Evolutionary conservation across 148 eudicot genomes (phyloP).

Genomic region (Persicaria tinctoria): DNA sequence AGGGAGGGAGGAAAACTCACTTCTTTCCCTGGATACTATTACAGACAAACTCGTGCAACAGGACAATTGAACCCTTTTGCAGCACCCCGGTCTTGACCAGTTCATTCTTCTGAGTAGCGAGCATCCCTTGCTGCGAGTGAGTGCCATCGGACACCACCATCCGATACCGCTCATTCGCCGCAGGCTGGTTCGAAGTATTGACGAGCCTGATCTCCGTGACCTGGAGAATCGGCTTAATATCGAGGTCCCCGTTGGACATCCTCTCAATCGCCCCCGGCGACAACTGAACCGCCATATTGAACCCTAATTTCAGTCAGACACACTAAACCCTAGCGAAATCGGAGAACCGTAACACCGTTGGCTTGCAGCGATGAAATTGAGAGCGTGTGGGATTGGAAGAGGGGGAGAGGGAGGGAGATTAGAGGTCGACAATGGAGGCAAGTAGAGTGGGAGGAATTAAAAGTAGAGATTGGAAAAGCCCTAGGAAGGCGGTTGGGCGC

Average conservation of each 20-base stretch:
- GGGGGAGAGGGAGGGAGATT: background rate
- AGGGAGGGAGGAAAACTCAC: constrained; percentile 23
- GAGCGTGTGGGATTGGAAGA: background rate
- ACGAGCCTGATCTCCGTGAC: constrained; percentile 44
- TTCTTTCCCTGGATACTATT: constrained; percentile 34
- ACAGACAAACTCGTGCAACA: constrained; percentile 37
- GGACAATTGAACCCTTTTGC: constrained; percentile 60
- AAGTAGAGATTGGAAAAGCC: background rate
- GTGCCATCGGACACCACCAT: constrained; percentile 58
- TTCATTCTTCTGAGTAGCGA: constrained; percentile 62
- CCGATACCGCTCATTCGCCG: constrained; percentile 42
- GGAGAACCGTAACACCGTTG: background rate
- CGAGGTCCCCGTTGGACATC: constrained; percentile 27
- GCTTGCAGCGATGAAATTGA: background rate
- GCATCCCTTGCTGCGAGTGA: constrained; percentile 64
- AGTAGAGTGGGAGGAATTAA: background rate
- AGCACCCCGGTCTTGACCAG: constrained; percentile 31
- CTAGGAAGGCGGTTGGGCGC: background rate
- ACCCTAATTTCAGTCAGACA: background rate
- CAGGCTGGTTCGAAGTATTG: constrained; percentile 23
- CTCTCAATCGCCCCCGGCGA: constrained; percentile 43
- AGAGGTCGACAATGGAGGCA: background rate
- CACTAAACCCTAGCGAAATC: constrained; percentile 8
- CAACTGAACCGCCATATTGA: constrained; percentile 13
- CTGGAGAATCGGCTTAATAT: constrained; percentile 46